These are phyloP conservation scores for Phialemonium atrogriseum DNA, from an alignment of 2,329 filamentous ascomycete species.

Conservation along the genomic window DNA sequence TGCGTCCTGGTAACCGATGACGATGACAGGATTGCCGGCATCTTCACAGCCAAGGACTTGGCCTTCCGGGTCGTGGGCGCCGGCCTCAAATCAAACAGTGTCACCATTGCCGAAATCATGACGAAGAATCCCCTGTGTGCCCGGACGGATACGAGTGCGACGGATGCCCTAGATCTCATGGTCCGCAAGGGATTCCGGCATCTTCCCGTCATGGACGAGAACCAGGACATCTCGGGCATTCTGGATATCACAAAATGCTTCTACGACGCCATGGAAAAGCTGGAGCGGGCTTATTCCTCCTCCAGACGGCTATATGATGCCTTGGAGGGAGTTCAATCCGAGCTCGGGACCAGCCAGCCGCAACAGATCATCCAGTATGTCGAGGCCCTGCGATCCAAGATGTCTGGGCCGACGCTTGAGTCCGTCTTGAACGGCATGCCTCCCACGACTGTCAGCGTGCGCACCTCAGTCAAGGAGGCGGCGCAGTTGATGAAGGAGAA, in stretches of 20 bases:
- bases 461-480: conserved; percentile 93
- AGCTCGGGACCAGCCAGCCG: conserved; percentile 89
- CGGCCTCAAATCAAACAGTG: conserved; percentile 78
- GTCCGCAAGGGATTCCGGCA: conserved; percentile 97
- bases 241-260: conserved; percentile 99
- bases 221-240: conserved; percentile 97
- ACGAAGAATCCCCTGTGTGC: conserved; percentile 98
- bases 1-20: conserved; percentile 97
- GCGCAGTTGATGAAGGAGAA: conserved; percentile 97
- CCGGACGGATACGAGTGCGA: conserved; percentile 94
- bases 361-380: conserved; percentile 99
- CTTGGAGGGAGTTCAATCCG: conserved; percentile 93
- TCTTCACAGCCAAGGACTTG: conserved; percentile 97
- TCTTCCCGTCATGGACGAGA: conserved; percentile 98
- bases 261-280: conserved; percentile 99
- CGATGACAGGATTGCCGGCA: conserved; percentile 94
- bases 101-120: conserved; percentile 98
- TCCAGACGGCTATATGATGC: conserved; percentile 98
- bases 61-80: conserved; percentile 93
- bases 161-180: conserved; percentile 95
- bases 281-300: conserved; percentile 94
- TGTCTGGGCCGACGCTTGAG: conserved; percentile 96
- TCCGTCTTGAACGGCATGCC: conserved; percentile 87
- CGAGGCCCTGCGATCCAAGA: conserved; percentile 87
- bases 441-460: conserved; percentile 88